Evolutionary conservation across 192 early-diverging fungal genomes (phyloP).

Genomic region (Podila verticillata): DNA sequence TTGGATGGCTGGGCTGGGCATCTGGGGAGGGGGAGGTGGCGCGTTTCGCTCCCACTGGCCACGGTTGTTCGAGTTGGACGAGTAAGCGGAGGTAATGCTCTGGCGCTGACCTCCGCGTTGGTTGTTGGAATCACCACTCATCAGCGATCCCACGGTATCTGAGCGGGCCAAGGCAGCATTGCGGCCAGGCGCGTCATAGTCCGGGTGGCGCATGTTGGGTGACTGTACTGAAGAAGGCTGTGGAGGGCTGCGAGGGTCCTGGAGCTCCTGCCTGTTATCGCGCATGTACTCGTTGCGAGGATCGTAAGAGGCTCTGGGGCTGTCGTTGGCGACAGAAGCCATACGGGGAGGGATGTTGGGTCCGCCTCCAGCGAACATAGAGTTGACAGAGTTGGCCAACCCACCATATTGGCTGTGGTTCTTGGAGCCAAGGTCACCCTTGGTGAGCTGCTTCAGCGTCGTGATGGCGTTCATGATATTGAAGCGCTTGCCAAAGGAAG

Average conservation of each 20-base stretch:
- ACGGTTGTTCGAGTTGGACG: slow-evolving; percentile 17
- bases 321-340: slow-evolving; percentile 9
- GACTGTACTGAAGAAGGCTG: slow-evolving; percentile 20
- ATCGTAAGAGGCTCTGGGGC: slow-evolving; percentile 19
- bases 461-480: slow-evolving; percentile 70
- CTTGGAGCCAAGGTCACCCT: slow-evolving; percentile 11
- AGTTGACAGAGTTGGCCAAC: slow-evolving; percentile 3
- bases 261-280: slow-evolving; percentile 5
- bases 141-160: slow-evolving; percentile 20
- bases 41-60: slow-evolving; percentile 25
- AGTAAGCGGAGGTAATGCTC: slow-evolving; percentile 22
- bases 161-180: slow-evolving; percentile 15
- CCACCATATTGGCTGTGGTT: neutral
- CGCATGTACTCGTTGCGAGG: slow-evolving; percentile 14
- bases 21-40: slow-evolving; percentile 14
- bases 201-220: slow-evolving; percentile 20
- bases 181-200: slow-evolving; percentile 17
- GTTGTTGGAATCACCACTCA: slow-evolving; percentile 10
- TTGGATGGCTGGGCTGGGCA: slow-evolving; percentile 17
- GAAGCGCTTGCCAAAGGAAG: slow-evolving; percentile 66
- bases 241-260: slow-evolving; percentile 11
- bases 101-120: slow-evolving; percentile 17
- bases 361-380: slow-evolving; percentile 11
- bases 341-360: slow-evolving; percentile 28
- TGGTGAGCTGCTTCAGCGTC: slow-evolving; percentile 52